These are phyloP conservation scores for Xylaria acuta DNA, from an alignment of 495 filamentous ascomycete genomes.

Conservation along the genomic window DNA sequence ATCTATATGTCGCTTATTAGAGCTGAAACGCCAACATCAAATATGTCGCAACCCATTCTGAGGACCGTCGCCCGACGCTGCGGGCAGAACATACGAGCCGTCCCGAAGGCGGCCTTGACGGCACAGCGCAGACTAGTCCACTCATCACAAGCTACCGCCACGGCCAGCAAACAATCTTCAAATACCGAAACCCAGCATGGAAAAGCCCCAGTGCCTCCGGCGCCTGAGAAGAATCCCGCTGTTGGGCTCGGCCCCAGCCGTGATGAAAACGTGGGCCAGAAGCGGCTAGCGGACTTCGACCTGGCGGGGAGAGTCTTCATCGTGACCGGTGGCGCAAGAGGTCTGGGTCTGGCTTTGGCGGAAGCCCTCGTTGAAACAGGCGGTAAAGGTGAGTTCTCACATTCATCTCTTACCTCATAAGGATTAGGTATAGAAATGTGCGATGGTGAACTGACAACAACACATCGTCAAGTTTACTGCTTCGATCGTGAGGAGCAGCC, in stretches of 20 bases:
- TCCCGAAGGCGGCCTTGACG: neutral
- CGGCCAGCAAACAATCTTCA: neutral
- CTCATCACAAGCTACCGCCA: neutral
- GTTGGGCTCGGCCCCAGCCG: slow-evolving; percentile 31
- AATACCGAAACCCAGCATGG: neutral
- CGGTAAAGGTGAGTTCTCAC: slow-evolving; percentile 59
- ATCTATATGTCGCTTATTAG: neutral
- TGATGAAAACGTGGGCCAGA: slow-evolving; percentile 33
- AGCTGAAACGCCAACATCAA: neutral
- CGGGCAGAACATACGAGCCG: neutral
- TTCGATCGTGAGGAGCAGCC: slow-evolving; percentile 63
- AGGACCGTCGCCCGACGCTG: slow-evolving; percentile 15
- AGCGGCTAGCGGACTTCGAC: slow-evolving; percentile 53
- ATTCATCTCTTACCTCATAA: neutral
- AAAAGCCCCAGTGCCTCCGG: slow-evolving; percentile 29
- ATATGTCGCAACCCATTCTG: slow-evolving; percentile 10
- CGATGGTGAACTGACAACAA: neutral
- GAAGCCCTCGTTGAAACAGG: slow-evolving; percentile 76
- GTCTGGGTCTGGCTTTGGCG: slow-evolving; percentile 69
- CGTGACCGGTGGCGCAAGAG: slow-evolving; percentile 68
- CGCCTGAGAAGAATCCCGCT: slow-evolving; percentile 32
- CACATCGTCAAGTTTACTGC: slow-evolving; percentile 59
- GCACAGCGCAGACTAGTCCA: slow-evolving; percentile 6
- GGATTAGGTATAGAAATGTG: neutral
- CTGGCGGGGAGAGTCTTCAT: slow-evolving; percentile 63